Evolutionary conservation across 2,329 filamentous ascomycete genomes (phyloP).

Genomic region (Xylaria sp.): DNA sequence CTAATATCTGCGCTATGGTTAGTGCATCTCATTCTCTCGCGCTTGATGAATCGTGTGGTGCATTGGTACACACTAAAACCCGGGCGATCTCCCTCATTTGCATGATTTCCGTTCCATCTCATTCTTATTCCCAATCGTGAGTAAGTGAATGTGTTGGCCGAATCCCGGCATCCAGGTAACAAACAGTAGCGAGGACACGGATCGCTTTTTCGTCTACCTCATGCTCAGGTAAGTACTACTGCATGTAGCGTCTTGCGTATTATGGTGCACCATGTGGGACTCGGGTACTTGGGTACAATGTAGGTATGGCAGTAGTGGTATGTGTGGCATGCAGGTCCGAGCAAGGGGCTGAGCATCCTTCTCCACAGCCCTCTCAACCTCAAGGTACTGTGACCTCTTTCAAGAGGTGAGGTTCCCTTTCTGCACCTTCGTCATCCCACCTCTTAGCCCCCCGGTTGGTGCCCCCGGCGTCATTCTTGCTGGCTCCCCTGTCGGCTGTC

Average conservation of each 20-base stretch:
- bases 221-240: background rate
- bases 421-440: slow-evolving; percentile 45
- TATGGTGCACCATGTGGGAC: background rate
- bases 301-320: slow-evolving; percentile 1
- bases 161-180: slow-evolving; percentile 41
- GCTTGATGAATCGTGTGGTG: background rate
- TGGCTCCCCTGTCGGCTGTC: slow-evolving; percentile 39
- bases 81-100: background rate
- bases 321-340: slow-evolving; percentile 36
- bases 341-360: slow-evolving; percentile 29
- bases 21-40: background rate
- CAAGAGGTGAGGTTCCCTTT: background rate
- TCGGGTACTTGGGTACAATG: background rate
- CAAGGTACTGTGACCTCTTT: too few species aligned
- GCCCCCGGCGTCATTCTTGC: slow-evolving; percentile 23
- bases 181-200: slow-evolving; percentile 34
- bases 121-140: background rate
- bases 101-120: slow-evolving; percentile 2
- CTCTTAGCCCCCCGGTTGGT: slow-evolving; percentile 18
- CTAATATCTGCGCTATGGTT: background rate
- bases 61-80: background rate
- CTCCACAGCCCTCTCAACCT: too few species aligned
- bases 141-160: background rate
- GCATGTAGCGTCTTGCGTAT: too few species aligned
- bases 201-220: background rate